Percentiles rank a stretch among this genome's conserved stretches.
phyloP scores from a whole-genome alignment of 2,329 filamentous ascomycete species.

The Exserohilum rostratum region DNA sequence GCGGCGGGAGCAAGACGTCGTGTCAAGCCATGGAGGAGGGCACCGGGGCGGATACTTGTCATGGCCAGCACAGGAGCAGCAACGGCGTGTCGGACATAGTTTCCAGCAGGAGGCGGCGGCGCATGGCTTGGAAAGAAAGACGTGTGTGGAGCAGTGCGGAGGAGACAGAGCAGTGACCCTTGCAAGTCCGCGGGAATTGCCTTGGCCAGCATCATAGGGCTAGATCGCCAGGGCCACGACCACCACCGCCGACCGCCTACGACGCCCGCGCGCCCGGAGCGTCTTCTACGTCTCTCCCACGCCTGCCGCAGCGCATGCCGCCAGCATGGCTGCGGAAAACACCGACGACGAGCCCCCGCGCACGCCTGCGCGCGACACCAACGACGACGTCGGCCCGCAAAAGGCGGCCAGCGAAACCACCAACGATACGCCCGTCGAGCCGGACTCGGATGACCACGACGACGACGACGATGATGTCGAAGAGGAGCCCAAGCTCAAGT shows the following conservation, averaged over 20 bases:
- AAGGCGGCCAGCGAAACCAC: slow-evolving; percentile 29
- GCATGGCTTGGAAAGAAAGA: too few relatives aligned
- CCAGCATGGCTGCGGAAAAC: slow-evolving; percentile 50
- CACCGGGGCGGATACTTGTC: slow-evolving; percentile 29
- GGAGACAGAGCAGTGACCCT: slow-evolving; percentile 16
- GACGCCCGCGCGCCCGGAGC: slow-evolving; percentile 24
- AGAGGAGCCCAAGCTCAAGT: slow-evolving; percentile 93
- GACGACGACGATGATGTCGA: slow-evolving; percentile 86
- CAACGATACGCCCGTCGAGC: slow-evolving; percentile 26
- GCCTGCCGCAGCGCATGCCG: slow-evolving; percentile 46
- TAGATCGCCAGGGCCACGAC: slow-evolving; percentile 22
- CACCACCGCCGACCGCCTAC: slow-evolving; percentile 29
- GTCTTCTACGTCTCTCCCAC: slow-evolving; percentile 19
- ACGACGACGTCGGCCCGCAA: slow-evolving; percentile 14
- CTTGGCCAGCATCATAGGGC: slow-evolving; percentile 41
- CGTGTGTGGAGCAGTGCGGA: slow-evolving; percentile 18
- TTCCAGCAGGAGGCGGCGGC: slow-evolving; percentile 14
- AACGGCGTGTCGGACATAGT: slow-evolving; percentile 20
- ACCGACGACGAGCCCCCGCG: slow-evolving; percentile 42
- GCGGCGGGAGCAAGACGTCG: slow-evolving; percentile 26
- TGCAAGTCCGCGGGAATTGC: slow-evolving; percentile 17
- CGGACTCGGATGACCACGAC: slow-evolving; percentile 58
- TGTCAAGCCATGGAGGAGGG: slow-evolving; percentile 27
- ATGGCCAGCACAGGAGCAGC: slow-evolving; percentile 27
- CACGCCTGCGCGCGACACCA: slow-evolving; percentile 35